Evolutionary conservation across 2,329 filamentous ascomycete genomes (phyloP), one percentile per base, ranked within the genome.

Genomic region (Ophiostoma ips): DNA sequence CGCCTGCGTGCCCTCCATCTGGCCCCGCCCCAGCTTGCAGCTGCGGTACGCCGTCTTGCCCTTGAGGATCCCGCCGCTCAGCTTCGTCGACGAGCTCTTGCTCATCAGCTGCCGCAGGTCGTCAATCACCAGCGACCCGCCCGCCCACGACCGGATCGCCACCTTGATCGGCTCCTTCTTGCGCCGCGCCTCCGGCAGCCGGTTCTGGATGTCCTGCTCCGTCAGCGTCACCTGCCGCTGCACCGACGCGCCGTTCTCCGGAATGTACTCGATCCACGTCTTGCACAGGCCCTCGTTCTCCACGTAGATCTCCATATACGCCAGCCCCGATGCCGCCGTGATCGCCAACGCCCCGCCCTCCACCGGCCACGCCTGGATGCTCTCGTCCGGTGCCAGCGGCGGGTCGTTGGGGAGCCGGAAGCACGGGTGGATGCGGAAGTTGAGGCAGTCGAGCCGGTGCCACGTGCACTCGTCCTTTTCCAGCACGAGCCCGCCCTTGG

Each of bases 341-440:
- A 89, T 73, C 38, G 92, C 69, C 13, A 92, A 76, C 50, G 81
- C 83, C 11, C 82, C 80, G 53, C 80, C 80, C 52, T 94, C 89
- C 1, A 90, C 79, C 0, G 84, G 80, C 81, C 87, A 96, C 1
- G 86, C 85, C 59, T 94, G 87, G 1, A 95, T 76, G 56, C 86
- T 88, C 34, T 77, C 76, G 57, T 95, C 89, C 1, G 72, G 66
- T 55, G 71, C 75, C 36, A 76, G 63, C 15, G 75, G 67, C 5
- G 76, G 67, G 58, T 96, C 92, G 50, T 79, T 83, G 0, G 89
- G 87, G 48, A 94, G 75, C 50, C 81, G 76, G 70, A 98, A 96
- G 63, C 86, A 88, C 4, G 89, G 87, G 61, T 98, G 92, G 57
- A 82, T 84, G 56, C 88, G 82, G 69, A 95, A 95, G 36, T 88